Percentiles rank a stretch among this genome's conserved stretches.
Conservation (phyloP, 106 monocot species). For the Dioscorea zingiberensis region DNA sequence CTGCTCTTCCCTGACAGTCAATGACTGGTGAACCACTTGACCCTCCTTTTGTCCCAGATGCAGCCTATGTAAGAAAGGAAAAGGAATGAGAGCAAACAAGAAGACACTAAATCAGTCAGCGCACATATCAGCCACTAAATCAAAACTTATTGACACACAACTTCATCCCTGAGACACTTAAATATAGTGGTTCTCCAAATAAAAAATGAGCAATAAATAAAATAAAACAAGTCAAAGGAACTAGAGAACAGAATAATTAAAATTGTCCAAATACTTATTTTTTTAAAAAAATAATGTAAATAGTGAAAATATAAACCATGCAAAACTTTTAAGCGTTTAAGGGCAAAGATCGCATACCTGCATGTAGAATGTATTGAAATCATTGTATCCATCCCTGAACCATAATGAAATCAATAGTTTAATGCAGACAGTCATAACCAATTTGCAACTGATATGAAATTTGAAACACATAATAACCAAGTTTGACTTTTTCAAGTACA, state of each 20-base stretch:
- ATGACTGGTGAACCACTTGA: constrained; percentile 97
- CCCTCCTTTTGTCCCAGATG: constrained; percentile 97
- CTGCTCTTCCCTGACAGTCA: constrained; percentile 85
- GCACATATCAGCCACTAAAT: too few relatives aligned
- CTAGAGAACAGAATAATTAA: neutral
- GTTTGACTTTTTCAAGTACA: too few relatives aligned
- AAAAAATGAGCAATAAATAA: too few relatives aligned
- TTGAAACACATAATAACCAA: neutral
- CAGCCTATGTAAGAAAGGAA: constrained; percentile 51
- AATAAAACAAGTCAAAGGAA: too few relatives aligned
- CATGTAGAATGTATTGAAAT: constrained; percentile 98
- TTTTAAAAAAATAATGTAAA: neutral
- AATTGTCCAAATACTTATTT: neutral
- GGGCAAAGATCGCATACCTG: constrained; percentile 51
- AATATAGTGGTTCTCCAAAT: too few relatives aligned
- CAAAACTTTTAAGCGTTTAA: neutral
- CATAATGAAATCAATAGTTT: constrained; percentile 5
- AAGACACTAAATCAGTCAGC: neutral
- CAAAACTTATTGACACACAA: too few relatives aligned
- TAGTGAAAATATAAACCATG: neutral
- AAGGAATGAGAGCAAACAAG: neutral
- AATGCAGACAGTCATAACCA: neutral
- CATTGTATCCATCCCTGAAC: constrained; percentile 90
- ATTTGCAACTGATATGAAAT: too few relatives aligned
- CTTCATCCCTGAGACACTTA: too few relatives aligned